Conservation (phyloP, 495 filamentous ascomycete genomes). For the Penicillium verhagenii region DNA sequence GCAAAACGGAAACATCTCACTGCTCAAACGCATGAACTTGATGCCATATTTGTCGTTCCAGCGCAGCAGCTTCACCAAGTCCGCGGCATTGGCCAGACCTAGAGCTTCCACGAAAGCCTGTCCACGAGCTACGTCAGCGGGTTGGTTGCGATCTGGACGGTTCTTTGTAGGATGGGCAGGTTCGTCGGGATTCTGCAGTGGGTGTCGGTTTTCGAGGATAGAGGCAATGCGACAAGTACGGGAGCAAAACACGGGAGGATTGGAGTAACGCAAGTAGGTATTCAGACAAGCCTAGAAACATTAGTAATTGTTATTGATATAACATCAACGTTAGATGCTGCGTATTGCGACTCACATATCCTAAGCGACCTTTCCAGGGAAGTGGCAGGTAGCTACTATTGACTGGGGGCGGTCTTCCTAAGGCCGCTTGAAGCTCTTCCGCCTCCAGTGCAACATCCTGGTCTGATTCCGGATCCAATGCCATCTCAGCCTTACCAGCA, state of each 20-base stretch:
- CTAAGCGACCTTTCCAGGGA: conserved; percentile 89
- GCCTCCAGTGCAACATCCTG: conserved; percentile 41
- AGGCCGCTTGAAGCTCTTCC: conserved; percentile 47
- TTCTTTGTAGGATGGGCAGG: conserved; percentile 82
- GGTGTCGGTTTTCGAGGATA: conserved; percentile 85
- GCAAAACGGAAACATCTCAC: conserved; percentile 96
- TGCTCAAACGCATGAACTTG: conserved; percentile 88
- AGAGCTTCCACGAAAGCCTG: conserved; percentile 72
- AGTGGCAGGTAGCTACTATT: conserved; percentile 85
- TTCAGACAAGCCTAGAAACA: conserved; percentile 73
- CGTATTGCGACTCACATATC: conserved; percentile 64
- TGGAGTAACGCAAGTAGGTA: conserved; percentile 85
- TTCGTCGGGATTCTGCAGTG: conserved; percentile 68
- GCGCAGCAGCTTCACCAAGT: conserved; percentile 78
- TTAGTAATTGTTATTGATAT: not conserved
- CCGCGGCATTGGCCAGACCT: conserved; percentile 79
- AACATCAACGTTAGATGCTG: not conserved
- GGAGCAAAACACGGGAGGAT: conserved; percentile 85
- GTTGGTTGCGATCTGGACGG: conserved; percentile 68
- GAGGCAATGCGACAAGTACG: conserved; percentile 89
- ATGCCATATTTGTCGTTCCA: conserved; percentile 96
- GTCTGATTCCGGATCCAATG: conserved; percentile 50
- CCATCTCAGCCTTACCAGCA: conserved; percentile 18
- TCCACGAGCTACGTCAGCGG: conserved; percentile 60
- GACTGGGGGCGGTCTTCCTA: conserved; percentile 69